These are phyloP conservation scores for Penicillium sp. DNA, from an alignment of 2,329 filamentous ascomycete species.

Conservation along the genomic window DNA sequence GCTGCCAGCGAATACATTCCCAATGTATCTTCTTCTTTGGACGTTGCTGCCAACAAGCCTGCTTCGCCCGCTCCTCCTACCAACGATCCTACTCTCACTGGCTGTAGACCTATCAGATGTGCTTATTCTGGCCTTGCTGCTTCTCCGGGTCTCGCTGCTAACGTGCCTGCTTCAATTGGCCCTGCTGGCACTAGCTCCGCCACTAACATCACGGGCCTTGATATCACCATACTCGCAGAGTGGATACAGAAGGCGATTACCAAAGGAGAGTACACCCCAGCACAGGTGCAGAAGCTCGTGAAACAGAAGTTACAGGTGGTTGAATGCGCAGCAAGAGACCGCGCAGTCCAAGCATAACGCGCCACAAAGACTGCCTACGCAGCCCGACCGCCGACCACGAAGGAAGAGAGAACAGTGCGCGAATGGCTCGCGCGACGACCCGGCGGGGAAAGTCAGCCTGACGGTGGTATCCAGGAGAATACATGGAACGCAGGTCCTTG, in stretches of 20 bases:
- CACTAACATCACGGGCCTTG: constrained; percentile 10
- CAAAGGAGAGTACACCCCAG: constrained; percentile 42
- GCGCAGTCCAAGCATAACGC: not conserved
- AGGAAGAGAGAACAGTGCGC: not conserved
- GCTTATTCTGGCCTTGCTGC: no score
- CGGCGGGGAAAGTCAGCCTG: not conserved
- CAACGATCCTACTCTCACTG: no score
- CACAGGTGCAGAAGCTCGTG: constrained; percentile 42
- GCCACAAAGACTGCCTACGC: constrained; percentile 5
- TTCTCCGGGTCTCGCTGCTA: no score
- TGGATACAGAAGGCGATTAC: constrained; percentile 45
- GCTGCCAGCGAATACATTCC: no score
- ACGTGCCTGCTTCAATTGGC: no score
- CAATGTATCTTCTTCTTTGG: no score
- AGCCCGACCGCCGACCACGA: not conserved
- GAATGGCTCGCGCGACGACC: not conserved
- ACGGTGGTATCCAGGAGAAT: not conserved
- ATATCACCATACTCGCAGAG: constrained; percentile 30
- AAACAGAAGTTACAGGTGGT: constrained; percentile 39
- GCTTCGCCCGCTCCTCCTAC: no score
- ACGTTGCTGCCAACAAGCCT: no score
- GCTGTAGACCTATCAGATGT: no score
- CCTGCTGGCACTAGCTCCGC: no score
- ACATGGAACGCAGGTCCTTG: not conserved
- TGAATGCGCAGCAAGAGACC: constrained; percentile 22